phyloP scores from a whole-genome alignment of 116 monocot genomes.

The Phalaenopsis hybrid region DNA sequence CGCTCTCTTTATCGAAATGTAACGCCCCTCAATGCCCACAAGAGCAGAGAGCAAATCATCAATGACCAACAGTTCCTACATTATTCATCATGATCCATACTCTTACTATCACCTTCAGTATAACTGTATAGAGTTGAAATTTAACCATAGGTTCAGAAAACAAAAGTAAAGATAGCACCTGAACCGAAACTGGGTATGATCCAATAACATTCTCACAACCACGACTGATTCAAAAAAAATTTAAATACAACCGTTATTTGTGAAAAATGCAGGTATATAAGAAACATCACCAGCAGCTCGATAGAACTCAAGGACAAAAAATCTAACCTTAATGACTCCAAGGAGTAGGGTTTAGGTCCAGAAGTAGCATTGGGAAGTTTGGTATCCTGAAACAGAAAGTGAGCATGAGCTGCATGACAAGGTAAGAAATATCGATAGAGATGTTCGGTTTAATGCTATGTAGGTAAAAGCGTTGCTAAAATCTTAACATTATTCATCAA shows the following conservation, averaged over 20 bases:
- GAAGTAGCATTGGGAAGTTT: slow-evolving; percentile 25
- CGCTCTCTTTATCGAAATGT: slow-evolving; percentile 72
- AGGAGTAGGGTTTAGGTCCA: slow-evolving; percentile 39
- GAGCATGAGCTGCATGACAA: background rate
- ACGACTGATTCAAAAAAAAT: slow-evolving; percentile 26
- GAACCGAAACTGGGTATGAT: slow-evolving; percentile 86
- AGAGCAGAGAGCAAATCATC: slow-evolving; percentile 86
- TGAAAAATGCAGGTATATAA: background rate
- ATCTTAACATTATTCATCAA: background rate
- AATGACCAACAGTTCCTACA: slow-evolving; percentile 83
- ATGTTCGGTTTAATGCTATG: background rate
- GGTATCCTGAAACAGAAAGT: slow-evolving; percentile 35
- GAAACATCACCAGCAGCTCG: background rate
- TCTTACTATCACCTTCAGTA: background rate
- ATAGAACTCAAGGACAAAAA: background rate
- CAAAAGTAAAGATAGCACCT: slow-evolving; percentile 30
- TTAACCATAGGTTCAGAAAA: background rate
- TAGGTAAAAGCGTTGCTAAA: background rate
- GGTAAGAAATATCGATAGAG: background rate
- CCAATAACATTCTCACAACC: slow-evolving; percentile 64
- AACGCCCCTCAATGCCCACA: slow-evolving; percentile 89
- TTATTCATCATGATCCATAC: slow-evolving; percentile 2
- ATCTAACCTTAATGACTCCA: slow-evolving; percentile 51
- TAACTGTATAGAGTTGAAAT: background rate
- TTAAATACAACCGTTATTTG: background rate